Conservation (phyloP, 1,284 basidiomycete species). For the Amylostereum areolatum region DNA sequence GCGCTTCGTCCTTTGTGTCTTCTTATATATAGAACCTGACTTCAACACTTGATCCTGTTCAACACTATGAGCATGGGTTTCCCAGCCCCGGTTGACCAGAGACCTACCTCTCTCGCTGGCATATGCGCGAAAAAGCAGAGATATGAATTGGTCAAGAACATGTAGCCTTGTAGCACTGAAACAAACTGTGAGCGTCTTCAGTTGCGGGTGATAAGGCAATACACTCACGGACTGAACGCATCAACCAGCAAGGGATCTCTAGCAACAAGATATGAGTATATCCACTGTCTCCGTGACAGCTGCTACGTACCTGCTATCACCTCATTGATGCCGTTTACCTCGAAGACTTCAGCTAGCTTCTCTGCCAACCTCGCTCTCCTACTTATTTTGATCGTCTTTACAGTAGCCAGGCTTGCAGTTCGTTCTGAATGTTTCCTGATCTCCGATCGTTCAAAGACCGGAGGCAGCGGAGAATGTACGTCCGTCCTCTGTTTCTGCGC, state of each 20-base stretch:
- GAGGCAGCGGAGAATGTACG: slow-evolving; percentile 5
- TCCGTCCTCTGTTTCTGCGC: slow-evolving; percentile 13
- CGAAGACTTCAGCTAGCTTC: slow-evolving; percentile 83
- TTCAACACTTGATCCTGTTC: slow-evolving; percentile 80
- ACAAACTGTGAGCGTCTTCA: slow-evolving; percentile 9
- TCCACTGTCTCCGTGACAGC: too few relatives aligned
- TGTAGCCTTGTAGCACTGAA: slow-evolving; percentile 89
- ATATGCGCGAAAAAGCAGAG: slow-evolving; percentile 97
- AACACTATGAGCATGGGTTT: slow-evolving; percentile 7
- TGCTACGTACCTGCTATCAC: slow-evolving; percentile 69
- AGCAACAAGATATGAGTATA: slow-evolving; percentile 2
- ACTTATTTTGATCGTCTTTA: slow-evolving; percentile 65
- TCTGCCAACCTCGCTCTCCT: slow-evolving; percentile 71
- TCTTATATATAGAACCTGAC: slow-evolving; percentile 81
- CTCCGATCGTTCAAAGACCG: slow-evolving; percentile 7
- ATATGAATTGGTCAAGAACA: slow-evolving; percentile 90
- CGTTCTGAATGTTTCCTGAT: slow-evolving; percentile 24
- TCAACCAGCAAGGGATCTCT: slow-evolving; percentile 87
- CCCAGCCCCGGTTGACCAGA: neutral
- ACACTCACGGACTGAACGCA: slow-evolving; percentile 80
- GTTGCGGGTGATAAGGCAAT: neutral
- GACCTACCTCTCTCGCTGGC: slow-evolving; percentile 73
- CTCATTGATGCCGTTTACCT: slow-evolving; percentile 71
- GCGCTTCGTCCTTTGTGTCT: slow-evolving; percentile 78
- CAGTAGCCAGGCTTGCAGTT: slow-evolving; percentile 64